These are phyloP conservation scores for Pharnaceum exiguum DNA, from an alignment of 148 eudicot species.

Conservation along the genomic window DNA sequence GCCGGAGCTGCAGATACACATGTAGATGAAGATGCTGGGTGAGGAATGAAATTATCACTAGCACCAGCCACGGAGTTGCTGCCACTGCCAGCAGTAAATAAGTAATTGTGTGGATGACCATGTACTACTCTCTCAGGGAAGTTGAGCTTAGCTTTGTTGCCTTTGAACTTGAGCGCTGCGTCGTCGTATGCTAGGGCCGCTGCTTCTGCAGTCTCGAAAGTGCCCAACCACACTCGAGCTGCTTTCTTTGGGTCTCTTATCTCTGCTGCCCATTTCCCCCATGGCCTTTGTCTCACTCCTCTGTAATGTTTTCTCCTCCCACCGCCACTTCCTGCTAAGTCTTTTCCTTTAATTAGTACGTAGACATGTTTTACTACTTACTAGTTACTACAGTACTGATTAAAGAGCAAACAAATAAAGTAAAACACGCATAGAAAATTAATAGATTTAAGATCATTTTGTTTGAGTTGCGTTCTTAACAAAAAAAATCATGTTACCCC, in stretches of 20 bases:
- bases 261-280: slow-evolving; percentile 67
- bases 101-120: too few species aligned
- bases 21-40: neutral
- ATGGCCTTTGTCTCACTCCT: slow-evolving; percentile 54
- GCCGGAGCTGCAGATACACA: neutral
- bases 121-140: slow-evolving; percentile 39
- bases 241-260: slow-evolving; percentile 54
- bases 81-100: too few species aligned
- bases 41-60: neutral
- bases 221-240: slow-evolving; percentile 55
- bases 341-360: neutral
- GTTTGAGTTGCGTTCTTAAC: too few species aligned
- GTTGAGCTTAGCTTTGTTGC: slow-evolving; percentile 56
- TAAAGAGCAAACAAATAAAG: neutral
- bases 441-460: too few species aligned
- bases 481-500: too few species aligned
- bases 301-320: slow-evolving; percentile 34
- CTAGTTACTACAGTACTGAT: neutral
- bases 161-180: slow-evolving; percentile 52
- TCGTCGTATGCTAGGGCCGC: slow-evolving; percentile 55
- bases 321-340: neutral
- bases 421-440: neutral
- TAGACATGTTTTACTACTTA: neutral
- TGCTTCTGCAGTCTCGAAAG: slow-evolving; percentile 49
- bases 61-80: too few species aligned